Conservation (phyloP, 2,329 filamentous ascomycete genomes). For the Penicillium sp. region DNA sequence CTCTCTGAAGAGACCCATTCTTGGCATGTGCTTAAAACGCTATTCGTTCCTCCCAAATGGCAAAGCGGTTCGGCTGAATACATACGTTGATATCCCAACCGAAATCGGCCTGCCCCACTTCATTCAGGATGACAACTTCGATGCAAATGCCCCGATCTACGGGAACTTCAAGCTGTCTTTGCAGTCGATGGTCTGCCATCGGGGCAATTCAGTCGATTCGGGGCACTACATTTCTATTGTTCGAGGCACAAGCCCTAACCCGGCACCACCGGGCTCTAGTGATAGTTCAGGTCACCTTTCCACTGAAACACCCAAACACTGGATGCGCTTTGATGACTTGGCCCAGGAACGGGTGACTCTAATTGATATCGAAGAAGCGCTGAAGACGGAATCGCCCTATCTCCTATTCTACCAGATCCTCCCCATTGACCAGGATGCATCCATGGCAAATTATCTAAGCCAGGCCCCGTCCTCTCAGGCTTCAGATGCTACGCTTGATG, state of each 20-base stretch:
- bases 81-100: conserved; percentile 87
- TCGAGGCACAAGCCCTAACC: conserved; percentile 61
- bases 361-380: conserved; percentile 74
- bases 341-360: conserved; percentile 67
- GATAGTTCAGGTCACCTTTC: conserved; percentile 25
- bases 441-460: conserved; percentile 36
- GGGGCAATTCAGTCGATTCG: conserved; percentile 79
- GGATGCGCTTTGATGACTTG: conserved; percentile 95
- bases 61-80: conserved; percentile 69
- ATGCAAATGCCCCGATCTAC: conserved; percentile 66
- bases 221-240: conserved; percentile 91
- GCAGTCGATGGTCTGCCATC: conserved; percentile 89
- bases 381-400: conserved; percentile 89
- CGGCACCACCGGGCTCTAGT: conserved; percentile 26
- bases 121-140: conserved; percentile 73
- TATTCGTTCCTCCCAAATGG: conserved; percentile 75
- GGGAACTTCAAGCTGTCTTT: conserved; percentile 92
- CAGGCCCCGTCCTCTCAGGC: conserved; percentile 30
- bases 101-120: conserved; percentile 84
- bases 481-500: conserved; percentile 26
- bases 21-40: conserved; percentile 90
- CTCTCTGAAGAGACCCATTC: conserved; percentile 74
- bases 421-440: conserved; percentile 71
- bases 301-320: conserved; percentile 70
- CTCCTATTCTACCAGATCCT: conserved; percentile 94